These are phyloP conservation scores for Botrytis fragariae DNA, from an alignment of 2,329 filamentous ascomycete genomes.

Conservation along the genomic window DNA sequence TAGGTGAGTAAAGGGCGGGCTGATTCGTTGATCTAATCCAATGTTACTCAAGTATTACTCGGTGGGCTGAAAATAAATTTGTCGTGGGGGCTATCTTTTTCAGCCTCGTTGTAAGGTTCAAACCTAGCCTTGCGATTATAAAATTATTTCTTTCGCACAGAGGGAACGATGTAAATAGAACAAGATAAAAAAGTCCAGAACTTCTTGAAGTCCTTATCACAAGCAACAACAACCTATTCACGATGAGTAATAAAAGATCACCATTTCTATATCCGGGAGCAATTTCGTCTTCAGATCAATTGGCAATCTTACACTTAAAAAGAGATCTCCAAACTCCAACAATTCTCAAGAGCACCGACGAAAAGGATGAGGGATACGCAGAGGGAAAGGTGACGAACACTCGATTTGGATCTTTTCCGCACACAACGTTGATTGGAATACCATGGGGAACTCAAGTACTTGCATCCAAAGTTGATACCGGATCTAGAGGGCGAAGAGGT, in stretches of 20 bases:
- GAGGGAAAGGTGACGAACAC: conserved; percentile 85
- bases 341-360: conserved; percentile 61
- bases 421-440: conserved; percentile 71
- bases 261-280: conserved; percentile 75
- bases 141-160: conserved; percentile 15
- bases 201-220: conserved; percentile 2
- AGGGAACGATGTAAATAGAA: conserved; percentile 14
- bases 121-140: neutral
- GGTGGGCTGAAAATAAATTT: conserved; percentile 5
- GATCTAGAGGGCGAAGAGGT: conserved; percentile 74
- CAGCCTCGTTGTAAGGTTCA: neutral
- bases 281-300: conserved; percentile 58
- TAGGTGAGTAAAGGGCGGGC: neutral
- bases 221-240: conserved; percentile 8
- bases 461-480: conserved; percentile 86
- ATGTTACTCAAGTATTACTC: neutral
- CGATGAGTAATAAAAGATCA: conserved; percentile 48
- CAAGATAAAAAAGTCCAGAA: conserved; percentile 9
- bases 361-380: conserved; percentile 67
- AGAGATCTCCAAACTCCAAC: conserved; percentile 81
- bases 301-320: conserved; percentile 85
- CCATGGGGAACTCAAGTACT: conserved; percentile 92
- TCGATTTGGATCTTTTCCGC: conserved; percentile 86
- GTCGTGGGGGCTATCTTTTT: neutral
- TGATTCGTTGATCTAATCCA: conserved; percentile 1